Evolutionary conservation across 768 basidiomycete species (phyloP).

Genomic region (Auriscalpium orientale): DNA sequence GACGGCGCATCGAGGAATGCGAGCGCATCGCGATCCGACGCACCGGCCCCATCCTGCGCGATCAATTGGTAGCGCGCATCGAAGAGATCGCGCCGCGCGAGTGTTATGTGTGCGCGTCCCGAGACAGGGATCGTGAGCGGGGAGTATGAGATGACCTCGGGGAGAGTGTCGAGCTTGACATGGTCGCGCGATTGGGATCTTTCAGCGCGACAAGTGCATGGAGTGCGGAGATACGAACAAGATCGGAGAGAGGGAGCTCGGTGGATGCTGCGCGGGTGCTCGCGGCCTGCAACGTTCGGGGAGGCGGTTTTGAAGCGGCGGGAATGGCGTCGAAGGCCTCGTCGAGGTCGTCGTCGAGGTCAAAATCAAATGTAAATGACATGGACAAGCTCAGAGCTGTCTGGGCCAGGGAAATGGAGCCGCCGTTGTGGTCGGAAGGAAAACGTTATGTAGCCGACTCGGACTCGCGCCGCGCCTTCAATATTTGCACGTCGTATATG

Average conservation of each 20-base stretch:
- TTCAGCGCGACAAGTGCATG: not conserved
- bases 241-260: slow-evolving; percentile 23
- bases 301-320: not conserved
- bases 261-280: slow-evolving; percentile 14
- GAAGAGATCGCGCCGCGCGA: slow-evolving; percentile 83
- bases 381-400: not conserved
- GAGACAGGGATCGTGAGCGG: slow-evolving; percentile 49
- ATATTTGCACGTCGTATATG: too few species aligned
- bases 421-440: too few species aligned
- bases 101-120: slow-evolving; percentile 18
- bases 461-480: too few species aligned
- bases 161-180: slow-evolving; percentile 58
- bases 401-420: too few species aligned
- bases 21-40: slow-evolving; percentile 22
- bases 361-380: slow-evolving; percentile 62
- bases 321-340: slow-evolving; percentile 12
- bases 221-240: slow-evolving; percentile 22
- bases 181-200: slow-evolving; percentile 16
- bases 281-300: not conserved
- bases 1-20: slow-evolving; percentile 75
- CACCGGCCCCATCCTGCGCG: slow-evolving; percentile 31
- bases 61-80: slow-evolving; percentile 95
- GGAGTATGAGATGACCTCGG: slow-evolving; percentile 74
- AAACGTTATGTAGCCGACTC: too few species aligned
- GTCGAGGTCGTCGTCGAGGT: slow-evolving; percentile 39